These are phyloP conservation scores for Chlorella sp. DNA, from an alignment of 139 green algal genomes.

Conservation along the genomic window DNA sequence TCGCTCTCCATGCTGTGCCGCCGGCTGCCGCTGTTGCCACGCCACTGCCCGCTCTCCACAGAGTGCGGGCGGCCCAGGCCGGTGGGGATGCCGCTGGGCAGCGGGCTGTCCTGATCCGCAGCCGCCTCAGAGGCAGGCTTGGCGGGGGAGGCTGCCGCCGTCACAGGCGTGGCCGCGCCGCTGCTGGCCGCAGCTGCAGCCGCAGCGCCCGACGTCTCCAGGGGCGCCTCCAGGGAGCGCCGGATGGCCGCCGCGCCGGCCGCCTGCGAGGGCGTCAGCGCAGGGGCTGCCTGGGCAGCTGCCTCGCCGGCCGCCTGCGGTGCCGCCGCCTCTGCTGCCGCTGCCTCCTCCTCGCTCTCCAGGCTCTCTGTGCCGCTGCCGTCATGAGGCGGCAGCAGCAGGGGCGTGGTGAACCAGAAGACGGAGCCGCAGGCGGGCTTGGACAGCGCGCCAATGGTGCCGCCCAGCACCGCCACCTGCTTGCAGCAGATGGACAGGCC, in stretches of 20 bases:
- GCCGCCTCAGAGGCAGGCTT: not conserved
- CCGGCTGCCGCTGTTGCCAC: constrained; percentile 21
- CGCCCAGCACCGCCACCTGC: constrained; percentile 85
- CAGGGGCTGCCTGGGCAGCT: not conserved
- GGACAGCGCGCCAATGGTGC: constrained; percentile 78
- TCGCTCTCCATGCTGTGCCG: constrained; percentile 15
- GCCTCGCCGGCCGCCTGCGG: not conserved
- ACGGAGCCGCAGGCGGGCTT: constrained; percentile 55
- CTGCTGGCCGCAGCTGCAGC: not conserved
- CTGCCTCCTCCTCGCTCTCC: constrained; percentile 15
- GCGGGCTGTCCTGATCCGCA: not conserved
- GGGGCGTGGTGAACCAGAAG: constrained; percentile 87
- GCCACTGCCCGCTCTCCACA: not conserved
- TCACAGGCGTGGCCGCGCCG: no score
- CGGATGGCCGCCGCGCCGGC: constrained; percentile 20
- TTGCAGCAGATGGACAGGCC: constrained; percentile 80
- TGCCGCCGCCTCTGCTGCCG: not conserved
- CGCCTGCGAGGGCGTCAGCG: not conserved
- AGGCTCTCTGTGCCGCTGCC: not conserved
- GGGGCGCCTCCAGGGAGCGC: not conserved
- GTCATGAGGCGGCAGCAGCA: constrained; percentile 40
- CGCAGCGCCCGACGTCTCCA: no score
- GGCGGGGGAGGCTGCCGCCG: not conserved
- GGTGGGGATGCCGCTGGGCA: not conserved
- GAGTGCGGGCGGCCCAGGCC: not conserved